These are phyloP conservation scores for Pichia sp. DNA, from an alignment of 1,139 yeast species.

Conservation along the genomic window DNA sequence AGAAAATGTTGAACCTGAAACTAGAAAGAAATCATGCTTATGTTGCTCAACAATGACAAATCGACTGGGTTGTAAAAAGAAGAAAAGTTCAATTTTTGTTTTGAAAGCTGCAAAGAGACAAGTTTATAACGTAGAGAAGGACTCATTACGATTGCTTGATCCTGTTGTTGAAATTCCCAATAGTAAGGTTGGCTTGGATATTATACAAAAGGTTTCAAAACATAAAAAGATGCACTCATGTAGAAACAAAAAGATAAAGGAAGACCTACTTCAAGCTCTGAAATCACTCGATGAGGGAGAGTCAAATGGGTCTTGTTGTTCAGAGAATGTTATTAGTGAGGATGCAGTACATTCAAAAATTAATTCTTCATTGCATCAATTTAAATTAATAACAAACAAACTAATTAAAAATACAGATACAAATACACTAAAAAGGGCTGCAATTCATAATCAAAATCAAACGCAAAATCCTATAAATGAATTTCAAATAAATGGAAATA, in stretches of 20 bases:
- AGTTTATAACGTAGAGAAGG: slow-evolving; percentile 43
- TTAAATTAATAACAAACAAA: slow-evolving; percentile 3
- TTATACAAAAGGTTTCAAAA: slow-evolving; percentile 22
- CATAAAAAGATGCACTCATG: slow-evolving; percentile 10
- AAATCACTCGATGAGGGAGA: slow-evolving; percentile 3
- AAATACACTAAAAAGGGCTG: neutral
- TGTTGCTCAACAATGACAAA: slow-evolving; percentile 6
- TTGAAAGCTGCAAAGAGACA: slow-evolving; percentile 45
- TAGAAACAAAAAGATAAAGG: slow-evolving; percentile 3
- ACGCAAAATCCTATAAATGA: neutral
- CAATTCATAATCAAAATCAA: neutral
- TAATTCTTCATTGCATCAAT: slow-evolving; percentile 2
- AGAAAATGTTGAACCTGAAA: neutral
- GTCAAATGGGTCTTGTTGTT: neutral
- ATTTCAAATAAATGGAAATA: neutral
- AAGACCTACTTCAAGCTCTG: slow-evolving; percentile 7
- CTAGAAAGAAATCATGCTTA: neutral
- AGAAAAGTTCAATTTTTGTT: slow-evolving; percentile 34
- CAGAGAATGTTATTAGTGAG: neutral
- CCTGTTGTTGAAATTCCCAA: slow-evolving; percentile 30
- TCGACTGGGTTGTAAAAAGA: slow-evolving; percentile 3
- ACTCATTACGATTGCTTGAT: slow-evolving; percentile 30
- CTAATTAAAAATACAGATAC: neutral
- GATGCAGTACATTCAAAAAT: neutral
- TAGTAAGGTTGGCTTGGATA: slow-evolving; percentile 26